Percentiles rank a stretch among this genome's conserved stretches.
Conservation (phyloP, 2,329 filamentous ascomycete species). For the Ophiostoma piceae region DNA sequence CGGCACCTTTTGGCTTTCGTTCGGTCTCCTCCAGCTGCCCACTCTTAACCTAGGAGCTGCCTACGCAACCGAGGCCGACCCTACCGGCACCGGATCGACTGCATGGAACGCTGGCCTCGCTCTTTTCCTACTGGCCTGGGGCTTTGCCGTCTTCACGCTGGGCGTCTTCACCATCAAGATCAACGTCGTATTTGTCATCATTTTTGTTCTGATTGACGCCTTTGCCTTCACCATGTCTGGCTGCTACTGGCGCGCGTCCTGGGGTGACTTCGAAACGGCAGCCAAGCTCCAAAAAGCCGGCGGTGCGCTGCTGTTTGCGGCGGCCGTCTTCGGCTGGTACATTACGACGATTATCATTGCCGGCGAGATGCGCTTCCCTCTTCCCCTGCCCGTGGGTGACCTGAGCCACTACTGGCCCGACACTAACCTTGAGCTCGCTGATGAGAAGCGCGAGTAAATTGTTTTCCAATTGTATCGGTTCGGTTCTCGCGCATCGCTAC, state of each 20-base stretch:
- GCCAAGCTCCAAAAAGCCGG: constrained; percentile 41
- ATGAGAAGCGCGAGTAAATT: constrained; percentile 20
- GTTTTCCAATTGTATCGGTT: background rate
- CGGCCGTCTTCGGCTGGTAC: constrained; percentile 47
- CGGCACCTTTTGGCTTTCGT: constrained; percentile 46
- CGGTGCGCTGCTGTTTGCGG: constrained; percentile 42
- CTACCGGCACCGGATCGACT: constrained; percentile 39
- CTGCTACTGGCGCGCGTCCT: constrained; percentile 46
- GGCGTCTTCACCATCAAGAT: constrained; percentile 48
- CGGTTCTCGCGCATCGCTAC: background rate
- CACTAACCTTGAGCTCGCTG: constrained; percentile 33
- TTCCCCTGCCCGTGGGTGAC: constrained; percentile 47
- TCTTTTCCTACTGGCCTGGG: constrained; percentile 49
- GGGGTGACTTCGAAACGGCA: constrained; percentile 41
- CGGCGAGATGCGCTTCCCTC: constrained; percentile 46
- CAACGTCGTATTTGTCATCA: constrained; percentile 45
- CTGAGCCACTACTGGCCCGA: constrained; percentile 46
- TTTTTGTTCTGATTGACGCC: constrained; percentile 44
- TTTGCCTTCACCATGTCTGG: constrained; percentile 43
- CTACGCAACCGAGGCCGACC: constrained; percentile 41
- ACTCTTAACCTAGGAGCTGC: constrained; percentile 43
- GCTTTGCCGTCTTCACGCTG: constrained; percentile 48
- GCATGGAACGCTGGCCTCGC: constrained; percentile 47
- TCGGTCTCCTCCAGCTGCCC: constrained; percentile 47
- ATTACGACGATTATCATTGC: constrained; percentile 51